These are phyloP conservation scores for Melastoma candidum DNA, from an alignment of 441 rosid species.

Conservation along the genomic window DNA sequence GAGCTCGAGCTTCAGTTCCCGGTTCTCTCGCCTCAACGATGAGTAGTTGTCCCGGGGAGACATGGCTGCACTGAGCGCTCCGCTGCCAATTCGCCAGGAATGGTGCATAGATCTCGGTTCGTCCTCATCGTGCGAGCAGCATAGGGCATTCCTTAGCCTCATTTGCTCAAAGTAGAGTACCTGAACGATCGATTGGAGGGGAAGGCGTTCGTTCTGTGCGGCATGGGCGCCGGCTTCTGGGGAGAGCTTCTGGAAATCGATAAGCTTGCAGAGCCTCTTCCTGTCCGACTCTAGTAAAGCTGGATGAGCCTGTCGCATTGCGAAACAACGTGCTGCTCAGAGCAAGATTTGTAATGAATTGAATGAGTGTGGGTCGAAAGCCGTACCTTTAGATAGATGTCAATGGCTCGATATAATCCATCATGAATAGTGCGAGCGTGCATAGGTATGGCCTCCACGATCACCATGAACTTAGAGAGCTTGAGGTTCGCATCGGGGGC, in stretches of 20 bases:
- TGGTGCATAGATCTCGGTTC: slow-evolving; percentile 68
- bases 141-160: slow-evolving; percentile 68
- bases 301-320: slow-evolving; percentile 56
- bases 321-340: no score
- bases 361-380: no score
- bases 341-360: no score
- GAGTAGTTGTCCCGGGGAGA: slow-evolving; percentile 97
- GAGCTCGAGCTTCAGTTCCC: slow-evolving; percentile 88
- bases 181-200: slow-evolving; percentile 92
- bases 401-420: slow-evolving; percentile 83
- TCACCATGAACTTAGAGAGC: slow-evolving; percentile 73
- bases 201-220: slow-evolving; percentile 91
- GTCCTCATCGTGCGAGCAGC: slow-evolving; percentile 60
- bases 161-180: slow-evolving; percentile 96
- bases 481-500: slow-evolving; percentile 93
- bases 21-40: slow-evolving; percentile 83
- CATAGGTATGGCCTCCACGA: slow-evolving; percentile 75
- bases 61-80: slow-evolving; percentile 97
- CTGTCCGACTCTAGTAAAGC: slow-evolving; percentile 65
- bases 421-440: slow-evolving; percentile 91
- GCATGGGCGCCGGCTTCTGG: slow-evolving; percentile 97
- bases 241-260: slow-evolving; percentile 94
- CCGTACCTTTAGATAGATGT: slow-evolving; percentile 44
- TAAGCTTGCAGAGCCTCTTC: slow-evolving; percentile 69
- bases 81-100: slow-evolving; percentile 89